Evolutionary conservation across 2,329 filamentous ascomycete species (phyloP), one percentile per base, ranked within the genome.

Genomic region (Epichloe festucae): DNA sequence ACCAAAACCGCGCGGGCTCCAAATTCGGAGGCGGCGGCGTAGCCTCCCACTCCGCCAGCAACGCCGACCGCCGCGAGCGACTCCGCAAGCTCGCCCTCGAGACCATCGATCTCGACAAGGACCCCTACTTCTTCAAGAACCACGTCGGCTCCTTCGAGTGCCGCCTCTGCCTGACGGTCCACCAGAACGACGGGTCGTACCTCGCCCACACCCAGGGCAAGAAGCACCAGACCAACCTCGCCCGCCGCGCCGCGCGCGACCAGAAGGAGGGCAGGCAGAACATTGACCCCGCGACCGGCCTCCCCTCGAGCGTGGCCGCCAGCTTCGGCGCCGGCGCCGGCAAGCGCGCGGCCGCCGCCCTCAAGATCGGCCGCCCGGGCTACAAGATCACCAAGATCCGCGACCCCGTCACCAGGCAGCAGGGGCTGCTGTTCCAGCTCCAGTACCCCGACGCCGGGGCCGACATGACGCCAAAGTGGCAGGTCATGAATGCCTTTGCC

Each of bases 71-170:
- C 54, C 88, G 93, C 67, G 93, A 98, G 70, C 90, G 93, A 57
- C 85, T 98, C 40, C 89, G 91, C 69, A 96, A 96, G 74, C 89
- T 98, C 65, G 93, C 93, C 53, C 87, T 98, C 64, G 93, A 98
- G 73, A 94, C 89, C 52, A 98, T 98, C 76, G 91, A 97, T 74
- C 87, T 97, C 56, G 93, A 97, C 73, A 97, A 96, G 73, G 93
- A 98, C 73, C 93, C 93, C 0, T 98, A 97, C 79, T 96, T 97
- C 76, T 98, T 98, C 84, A 95, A 95, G 70, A 98, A 98, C 76
- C 91, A 98, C 70, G 88, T 97, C 62, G 93, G 93, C 64, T 93
- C 86, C 64, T 98, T 96, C 71, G 93, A 98, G 71, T 98, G 93
- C 69, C 87, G 93, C 34, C 85, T 98, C 41, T 98, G 93, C 65